Conservation (phyloP, 306 rosid genomes). For the Sechiopsis laciniata region DNA sequence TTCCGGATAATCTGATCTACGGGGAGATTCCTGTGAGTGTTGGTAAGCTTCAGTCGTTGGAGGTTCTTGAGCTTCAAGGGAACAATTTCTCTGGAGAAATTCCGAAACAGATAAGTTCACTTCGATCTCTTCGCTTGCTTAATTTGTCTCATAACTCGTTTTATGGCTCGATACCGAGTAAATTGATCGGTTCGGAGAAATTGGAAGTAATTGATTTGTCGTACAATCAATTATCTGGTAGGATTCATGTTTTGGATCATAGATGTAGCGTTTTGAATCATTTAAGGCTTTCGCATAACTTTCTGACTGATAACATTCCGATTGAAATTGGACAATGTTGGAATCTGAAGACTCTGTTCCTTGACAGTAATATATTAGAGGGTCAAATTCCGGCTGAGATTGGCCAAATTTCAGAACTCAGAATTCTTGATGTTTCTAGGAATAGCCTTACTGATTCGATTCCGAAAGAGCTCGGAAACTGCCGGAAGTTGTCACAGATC, state of each 20-base stretch:
- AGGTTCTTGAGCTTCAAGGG: conserved; percentile 36
- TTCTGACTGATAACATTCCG: conserved; percentile 45
- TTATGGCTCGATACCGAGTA: conserved; percentile 38
- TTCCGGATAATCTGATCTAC: conserved; percentile 42
- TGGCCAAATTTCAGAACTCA: conserved; percentile 41
- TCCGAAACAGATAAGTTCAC: conserved; percentile 34
- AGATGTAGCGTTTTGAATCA: conserved; percentile 33
- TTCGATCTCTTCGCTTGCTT: conserved; percentile 39
- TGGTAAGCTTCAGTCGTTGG: conserved; percentile 31
- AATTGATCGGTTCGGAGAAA: conserved; percentile 34
- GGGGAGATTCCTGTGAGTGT: conserved; percentile 36
- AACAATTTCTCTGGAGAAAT: conserved; percentile 52
- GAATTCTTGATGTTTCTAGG: conserved; percentile 59
- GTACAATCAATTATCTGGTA: conserved; percentile 42
- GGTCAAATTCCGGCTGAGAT: conserved; percentile 50
- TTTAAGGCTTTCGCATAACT: conserved; percentile 53
- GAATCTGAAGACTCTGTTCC: conserved; percentile 48
- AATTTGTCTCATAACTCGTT: conserved; percentile 50
- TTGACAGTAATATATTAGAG: conserved; percentile 53
- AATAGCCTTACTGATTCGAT: conserved; percentile 49
- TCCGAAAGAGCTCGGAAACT: conserved; percentile 43
- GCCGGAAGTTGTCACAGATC: conserved; percentile 37
- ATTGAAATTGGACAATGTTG: conserved; percentile 43
- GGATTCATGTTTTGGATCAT: conserved; percentile 24
- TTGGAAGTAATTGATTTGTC: conserved; percentile 47